Percentiles rank a stretch among this genome's conserved stretches.
These are phyloP conservation scores for Magnolia officinalis DNA, from an alignment of 164 flowering plant genomes.

Conservation along the genomic window DNA sequence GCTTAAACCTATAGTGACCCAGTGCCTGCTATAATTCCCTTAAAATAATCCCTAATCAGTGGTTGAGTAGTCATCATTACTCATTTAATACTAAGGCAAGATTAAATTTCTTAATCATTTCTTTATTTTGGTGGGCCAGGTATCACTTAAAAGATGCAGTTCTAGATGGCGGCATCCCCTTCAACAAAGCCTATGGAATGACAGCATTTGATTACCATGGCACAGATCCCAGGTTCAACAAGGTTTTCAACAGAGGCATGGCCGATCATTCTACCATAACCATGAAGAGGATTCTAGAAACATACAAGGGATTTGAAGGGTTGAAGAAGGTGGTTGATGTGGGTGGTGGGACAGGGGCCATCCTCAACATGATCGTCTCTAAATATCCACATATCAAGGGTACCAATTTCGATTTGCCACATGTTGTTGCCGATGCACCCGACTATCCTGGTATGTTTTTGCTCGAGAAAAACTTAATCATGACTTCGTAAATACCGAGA, in stretches of 20 bases:
- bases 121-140: neutral
- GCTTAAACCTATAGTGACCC: neutral
- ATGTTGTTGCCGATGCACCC: constrained; percentile 21
- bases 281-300: constrained; percentile 23
- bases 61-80: too few relatives aligned
- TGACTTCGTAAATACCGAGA: too few relatives aligned
- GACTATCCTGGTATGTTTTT: constrained; percentile 15
- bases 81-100: too few relatives aligned
- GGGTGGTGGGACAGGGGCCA: constrained; percentile 31
- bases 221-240: constrained; percentile 17
- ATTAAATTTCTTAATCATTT: too few relatives aligned
- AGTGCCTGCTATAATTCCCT: too few relatives aligned
- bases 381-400: constrained; percentile 32
- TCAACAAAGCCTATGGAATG: constrained; percentile 34
- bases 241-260: constrained; percentile 19
- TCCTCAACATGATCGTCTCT: constrained; percentile 28
- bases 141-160: neutral
- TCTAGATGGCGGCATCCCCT: constrained; percentile 38
- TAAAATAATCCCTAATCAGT: too few relatives aligned
- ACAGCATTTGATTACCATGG: constrained; percentile 16
- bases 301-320: constrained; percentile 31
- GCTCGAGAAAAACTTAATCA: too few relatives aligned
- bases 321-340: constrained; percentile 31
- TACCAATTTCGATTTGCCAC: constrained; percentile 30
- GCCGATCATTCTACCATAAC: constrained; percentile 8